Evolutionary conservation across 2,329 filamentous ascomycete species (phyloP).

Genomic region (Colletotrichum simmondsii): DNA sequence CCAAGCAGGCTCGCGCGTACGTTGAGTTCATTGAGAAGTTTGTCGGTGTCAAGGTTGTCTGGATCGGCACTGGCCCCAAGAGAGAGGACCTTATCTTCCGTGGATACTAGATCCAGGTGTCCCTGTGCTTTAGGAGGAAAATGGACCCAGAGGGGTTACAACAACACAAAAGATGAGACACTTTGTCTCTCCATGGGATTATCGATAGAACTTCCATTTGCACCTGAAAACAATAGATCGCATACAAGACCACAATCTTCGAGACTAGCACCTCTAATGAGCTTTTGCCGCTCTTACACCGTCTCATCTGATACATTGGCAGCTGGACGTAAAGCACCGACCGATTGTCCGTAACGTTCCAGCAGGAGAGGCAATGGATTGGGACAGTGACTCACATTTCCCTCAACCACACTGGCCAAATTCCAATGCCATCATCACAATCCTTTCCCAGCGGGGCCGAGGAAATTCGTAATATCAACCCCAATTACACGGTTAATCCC

Average conservation of each 20-base stretch:
- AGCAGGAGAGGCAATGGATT: neutral
- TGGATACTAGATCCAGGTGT: slow-evolving; percentile 16
- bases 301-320: neutral
- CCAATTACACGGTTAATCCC: neutral
- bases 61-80: slow-evolving; percentile 73
- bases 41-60: slow-evolving; percentile 63
- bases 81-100: slow-evolving; percentile 71
- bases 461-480: neutral
- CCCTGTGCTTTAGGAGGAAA: neutral
- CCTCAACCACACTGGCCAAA: neutral
- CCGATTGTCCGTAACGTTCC: neutral
- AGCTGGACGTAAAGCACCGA: neutral
- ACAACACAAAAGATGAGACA: neutral
- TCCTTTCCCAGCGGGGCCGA: neutral
- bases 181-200: neutral
- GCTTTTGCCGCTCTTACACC: neutral
- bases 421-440: neutral
- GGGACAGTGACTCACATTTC: neutral
- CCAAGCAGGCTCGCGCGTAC: slow-evolving; percentile 72
- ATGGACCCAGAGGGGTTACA: neutral
- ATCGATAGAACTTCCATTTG: neutral
- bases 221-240: neutral
- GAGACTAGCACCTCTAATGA: neutral
- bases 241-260: neutral
- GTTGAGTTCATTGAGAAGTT: slow-evolving; percentile 75